Evolutionary conservation across 768 basidiomycete species (phyloP).

Genomic region (Podaxis rugospora): DNA sequence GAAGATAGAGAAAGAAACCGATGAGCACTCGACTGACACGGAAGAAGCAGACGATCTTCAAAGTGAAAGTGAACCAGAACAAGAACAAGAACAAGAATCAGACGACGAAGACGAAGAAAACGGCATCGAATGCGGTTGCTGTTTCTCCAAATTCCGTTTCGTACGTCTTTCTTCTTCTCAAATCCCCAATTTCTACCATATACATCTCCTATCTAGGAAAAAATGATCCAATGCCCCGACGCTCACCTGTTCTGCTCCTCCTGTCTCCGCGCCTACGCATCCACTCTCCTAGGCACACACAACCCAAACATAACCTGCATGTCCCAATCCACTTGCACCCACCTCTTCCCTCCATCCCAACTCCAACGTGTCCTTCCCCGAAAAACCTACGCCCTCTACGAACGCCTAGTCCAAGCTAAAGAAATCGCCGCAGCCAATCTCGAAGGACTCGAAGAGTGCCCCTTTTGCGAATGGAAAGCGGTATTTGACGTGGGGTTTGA

Average conservation of each 20-base stretch:
- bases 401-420: slow-evolving; percentile 70
- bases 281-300: slow-evolving; percentile 61
- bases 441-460: slow-evolving; percentile 84
- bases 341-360: slow-evolving; percentile 64
- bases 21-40: slow-evolving; percentile 35
- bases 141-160: slow-evolving; percentile 69
- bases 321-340: slow-evolving; percentile 71
- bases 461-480: slow-evolving; percentile 84
- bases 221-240: slow-evolving; percentile 88
- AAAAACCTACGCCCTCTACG: slow-evolving; percentile 67
- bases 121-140: slow-evolving; percentile 86
- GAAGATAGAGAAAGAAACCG: slow-evolving; percentile 27
- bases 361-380: slow-evolving; percentile 60
- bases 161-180: slow-evolving; percentile 34
- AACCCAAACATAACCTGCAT: slow-evolving; percentile 70
- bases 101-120: slow-evolving; percentile 38
- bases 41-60: slow-evolving; percentile 32
- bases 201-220: slow-evolving; percentile 39
- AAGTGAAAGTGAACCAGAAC: neutral
- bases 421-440: slow-evolving; percentile 76
- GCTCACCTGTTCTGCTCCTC: slow-evolving; percentile 80
- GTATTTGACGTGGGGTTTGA: slow-evolving; percentile 58
- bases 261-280: slow-evolving; percentile 68
- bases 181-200: neutral
- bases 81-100: slow-evolving; percentile 14